These are phyloP conservation scores for Endotrypanum monterogeii DNA, from an alignment of 208 protist genomes.

Conservation along the genomic window DNA sequence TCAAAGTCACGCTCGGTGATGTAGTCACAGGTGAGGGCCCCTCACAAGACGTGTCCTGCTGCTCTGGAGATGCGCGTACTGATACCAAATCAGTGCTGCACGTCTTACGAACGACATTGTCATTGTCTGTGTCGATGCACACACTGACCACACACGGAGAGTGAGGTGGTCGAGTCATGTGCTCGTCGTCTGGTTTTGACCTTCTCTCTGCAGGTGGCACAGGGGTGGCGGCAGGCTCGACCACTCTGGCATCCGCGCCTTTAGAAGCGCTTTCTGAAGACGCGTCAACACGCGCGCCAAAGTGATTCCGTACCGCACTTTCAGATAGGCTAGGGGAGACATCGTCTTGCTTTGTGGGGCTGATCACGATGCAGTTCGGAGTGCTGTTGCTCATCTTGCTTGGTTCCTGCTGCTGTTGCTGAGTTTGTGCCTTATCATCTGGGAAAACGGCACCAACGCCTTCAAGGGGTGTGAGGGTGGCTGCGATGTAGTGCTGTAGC, in stretches of 20 bases:
- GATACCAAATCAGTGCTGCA: background rate
- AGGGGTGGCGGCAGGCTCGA: background rate
- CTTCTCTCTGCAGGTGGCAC: background rate
- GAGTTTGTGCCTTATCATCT: background rate
- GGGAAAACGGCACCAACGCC: background rate
- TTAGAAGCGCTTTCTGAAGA: background rate
- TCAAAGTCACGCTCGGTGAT: background rate
- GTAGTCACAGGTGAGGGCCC: background rate
- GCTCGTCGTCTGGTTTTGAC: background rate
- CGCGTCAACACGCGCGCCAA: background rate
- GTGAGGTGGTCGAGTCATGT: background rate
- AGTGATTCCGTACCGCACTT: background rate
- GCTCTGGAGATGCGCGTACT: background rate
- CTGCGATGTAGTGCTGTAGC: background rate
- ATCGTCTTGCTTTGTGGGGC: background rate
- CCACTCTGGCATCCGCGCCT: background rate
- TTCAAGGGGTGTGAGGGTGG: background rate
- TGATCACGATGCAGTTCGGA: background rate
- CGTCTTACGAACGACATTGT: constrained; percentile 22
- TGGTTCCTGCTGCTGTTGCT: background rate
- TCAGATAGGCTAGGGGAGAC: constrained; percentile 4
- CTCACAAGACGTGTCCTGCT: background rate
- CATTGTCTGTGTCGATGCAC: constrained; percentile 35
- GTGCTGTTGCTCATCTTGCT: background rate
- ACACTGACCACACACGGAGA: constrained; percentile 15